Evolutionary conservation across 1,139 yeast species (phyloP), one percentile per base, ranked within the genome.

Genomic region (Sugiyamaella pinicola): DNA sequence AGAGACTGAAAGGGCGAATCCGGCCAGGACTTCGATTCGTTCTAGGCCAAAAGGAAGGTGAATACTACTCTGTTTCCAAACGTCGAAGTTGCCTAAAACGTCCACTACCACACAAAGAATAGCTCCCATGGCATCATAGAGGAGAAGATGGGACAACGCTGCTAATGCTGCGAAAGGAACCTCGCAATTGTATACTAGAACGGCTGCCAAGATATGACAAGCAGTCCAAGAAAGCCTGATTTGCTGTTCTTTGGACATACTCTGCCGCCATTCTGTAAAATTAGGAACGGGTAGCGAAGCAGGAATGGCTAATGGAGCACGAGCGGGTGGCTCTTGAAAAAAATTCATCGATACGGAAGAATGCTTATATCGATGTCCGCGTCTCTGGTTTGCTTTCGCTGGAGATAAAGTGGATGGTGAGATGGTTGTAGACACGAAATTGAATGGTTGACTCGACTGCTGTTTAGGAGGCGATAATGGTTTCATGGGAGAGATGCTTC

Each of bases 291-390:
- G 93, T 58, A 84, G 79, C 56, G 87, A 83, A 45, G 85, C 84
- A 0, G 96, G 95, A 31, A 90, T 79, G 49, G 85, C 81, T 48
- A 82, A 72, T 1, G 90, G 84, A 10, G 86, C 84, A 41, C 83
- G 75, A 13, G 82, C 84, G 6, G 90, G 85, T 0, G 97, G 96
- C 65, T 91, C 98, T 66, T 88, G 96, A 69, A 93, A 93, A 67
- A 91, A 80, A 68, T 93, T 93, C 93, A 93, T 87, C 2, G 96
- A 87, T 4, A 93, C 96, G n/a, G 97, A 89, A 4, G 97, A 89
- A 64, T 93, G 98, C 68, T 93, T 93, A 67, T 93, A 93, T 62
- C 91, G 81, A 71, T 93, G 99, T 9, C 99, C 98, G 59, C 91
- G 84, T 73, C 98, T 82, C 15, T 52, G 55, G 17, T 45, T 52